A percentile compares a stretch with the other conserved stretches of the same genome.
These are phyloP conservation scores for Phialophora tarda DNA, from an alignment of 2,329 filamentous ascomycete genomes.

Conservation along the genomic window DNA sequence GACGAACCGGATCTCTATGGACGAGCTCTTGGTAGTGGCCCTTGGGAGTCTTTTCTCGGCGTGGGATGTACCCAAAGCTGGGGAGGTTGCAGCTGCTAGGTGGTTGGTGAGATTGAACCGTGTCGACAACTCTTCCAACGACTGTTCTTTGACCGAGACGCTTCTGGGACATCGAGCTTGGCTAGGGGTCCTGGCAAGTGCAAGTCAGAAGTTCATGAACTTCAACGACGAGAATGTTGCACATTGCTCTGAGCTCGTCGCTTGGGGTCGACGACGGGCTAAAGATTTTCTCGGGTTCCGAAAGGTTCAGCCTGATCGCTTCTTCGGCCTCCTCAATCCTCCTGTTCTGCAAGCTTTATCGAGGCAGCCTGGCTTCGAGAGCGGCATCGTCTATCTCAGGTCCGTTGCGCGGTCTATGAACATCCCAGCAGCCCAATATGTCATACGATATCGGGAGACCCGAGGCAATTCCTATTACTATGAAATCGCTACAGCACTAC, in stretches of 20 bases:
- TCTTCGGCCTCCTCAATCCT: background rate
- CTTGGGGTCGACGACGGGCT: slow-evolving; percentile 6
- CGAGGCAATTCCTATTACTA: background rate
- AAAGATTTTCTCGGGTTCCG: background rate
- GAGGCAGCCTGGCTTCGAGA: background rate
- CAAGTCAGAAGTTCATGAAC: background rate
- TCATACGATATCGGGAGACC: slow-evolving; percentile 5
- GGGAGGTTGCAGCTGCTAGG: background rate
- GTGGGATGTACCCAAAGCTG: slow-evolving; percentile 9
- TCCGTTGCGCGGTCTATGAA: background rate
- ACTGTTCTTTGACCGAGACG: background rate
- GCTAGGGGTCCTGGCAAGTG: background rate
- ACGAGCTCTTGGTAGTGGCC: slow-evolving; percentile 26
- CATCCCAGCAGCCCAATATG: background rate
- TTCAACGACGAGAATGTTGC: background rate
- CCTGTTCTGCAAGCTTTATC: background rate
- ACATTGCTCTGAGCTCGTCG: slow-evolving; percentile 5
- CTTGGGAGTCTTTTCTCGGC: slow-evolving; percentile 13
- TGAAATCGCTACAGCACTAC: background rate
- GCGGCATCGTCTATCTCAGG: background rate
- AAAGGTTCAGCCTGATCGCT: background rate
- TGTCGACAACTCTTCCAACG: background rate
- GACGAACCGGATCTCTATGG: slow-evolving; percentile 26
- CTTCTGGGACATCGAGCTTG: background rate
- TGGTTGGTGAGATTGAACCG: background rate